These are phyloP conservation scores for Wickerhamiella nectarea DNA, from an alignment of 805 yeast species.

Conservation along the genomic window DNA sequence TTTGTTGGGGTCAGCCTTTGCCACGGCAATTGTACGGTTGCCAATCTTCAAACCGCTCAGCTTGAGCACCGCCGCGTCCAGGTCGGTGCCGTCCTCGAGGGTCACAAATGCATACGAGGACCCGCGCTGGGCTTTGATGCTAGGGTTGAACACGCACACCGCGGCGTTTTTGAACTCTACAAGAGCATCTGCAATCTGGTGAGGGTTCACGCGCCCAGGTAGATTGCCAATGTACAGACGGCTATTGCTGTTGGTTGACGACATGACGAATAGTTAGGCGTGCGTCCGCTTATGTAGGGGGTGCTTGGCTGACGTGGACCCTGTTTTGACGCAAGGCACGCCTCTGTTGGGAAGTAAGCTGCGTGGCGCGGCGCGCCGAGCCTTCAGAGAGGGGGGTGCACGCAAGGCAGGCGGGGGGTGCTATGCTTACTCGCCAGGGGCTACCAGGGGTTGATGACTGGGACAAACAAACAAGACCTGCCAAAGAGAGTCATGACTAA, in stretches of 20 bases:
- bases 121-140: neutral
- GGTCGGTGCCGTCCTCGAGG: neutral
- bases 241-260: neutral
- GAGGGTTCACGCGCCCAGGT: neutral
- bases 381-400: too few relatives aligned
- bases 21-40: neutral
- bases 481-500: neutral
- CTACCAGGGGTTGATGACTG: too few relatives aligned
- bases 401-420: too few relatives aligned
- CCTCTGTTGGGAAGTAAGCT: too few relatives aligned
- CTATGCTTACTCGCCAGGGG: too few relatives aligned
- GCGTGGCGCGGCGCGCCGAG: too few relatives aligned
- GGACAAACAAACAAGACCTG: too few relatives aligned
- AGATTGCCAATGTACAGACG: conserved; percentile 2
- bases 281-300: neutral
- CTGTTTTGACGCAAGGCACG: too few relatives aligned
- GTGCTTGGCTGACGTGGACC: neutral
- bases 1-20: neutral
- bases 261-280: conserved; percentile 1
- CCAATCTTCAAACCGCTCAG: conserved; percentile 1
- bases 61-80: neutral
- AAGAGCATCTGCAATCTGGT: conserved; percentile 3
- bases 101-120: conserved; percentile 8
- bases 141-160: neutral
- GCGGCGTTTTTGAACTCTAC: neutral